Base-by-base conservation (phyloP, 2,329 filamentous ascomycete genomes). In the Cercospora canescens region DNA sequence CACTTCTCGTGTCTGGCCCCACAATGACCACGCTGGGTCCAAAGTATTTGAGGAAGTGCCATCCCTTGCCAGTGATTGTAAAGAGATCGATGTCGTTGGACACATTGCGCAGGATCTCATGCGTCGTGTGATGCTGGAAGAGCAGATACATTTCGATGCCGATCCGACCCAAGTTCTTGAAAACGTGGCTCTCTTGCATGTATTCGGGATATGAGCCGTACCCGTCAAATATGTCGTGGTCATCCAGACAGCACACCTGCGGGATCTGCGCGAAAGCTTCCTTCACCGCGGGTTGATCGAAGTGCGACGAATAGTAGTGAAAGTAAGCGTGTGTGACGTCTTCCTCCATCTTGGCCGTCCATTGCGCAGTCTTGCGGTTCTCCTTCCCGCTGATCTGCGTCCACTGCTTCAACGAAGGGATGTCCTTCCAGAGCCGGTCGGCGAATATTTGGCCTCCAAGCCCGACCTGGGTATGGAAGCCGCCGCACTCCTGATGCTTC, bases 241-340 rank as follows among this genome's bases (percentile, higher is more conserved):
- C 95, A 75, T 99, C 94, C 61, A 99, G 89, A 76, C 96, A 93
- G 73, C 96, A 85, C 61, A 99, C 84, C 76, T 97, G 94, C 45
- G 95, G 95, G 68, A 99, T 97, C 81, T 99, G 95, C 24, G 95
- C 95, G 82, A 97, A 99, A 0, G 94, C 94, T 79, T 99, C 95
- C 67, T 95, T 85, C 71, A 99, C 79, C 78, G 96, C 94, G 6
- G 94, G 94, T 79, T 99, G 95, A 76, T 99, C 95, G 77, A 99
- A 98, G 78, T 98, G 94, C 72, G 93, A 97, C 1, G 94, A 97
- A 77, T 99, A 99, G 79, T 97, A 99, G 79, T 99, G 95, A 79
- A 99, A 99, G 81, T 97, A 99, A 7, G 95, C 94, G 79, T 98
- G 94, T 2, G 91, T 89, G 18, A 97, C 93, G 75, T 99, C 95